These are phyloP conservation scores for Calonectria hongkongensis DNA, from an alignment of 2,329 filamentous ascomycete species.

Conservation along the genomic window DNA sequence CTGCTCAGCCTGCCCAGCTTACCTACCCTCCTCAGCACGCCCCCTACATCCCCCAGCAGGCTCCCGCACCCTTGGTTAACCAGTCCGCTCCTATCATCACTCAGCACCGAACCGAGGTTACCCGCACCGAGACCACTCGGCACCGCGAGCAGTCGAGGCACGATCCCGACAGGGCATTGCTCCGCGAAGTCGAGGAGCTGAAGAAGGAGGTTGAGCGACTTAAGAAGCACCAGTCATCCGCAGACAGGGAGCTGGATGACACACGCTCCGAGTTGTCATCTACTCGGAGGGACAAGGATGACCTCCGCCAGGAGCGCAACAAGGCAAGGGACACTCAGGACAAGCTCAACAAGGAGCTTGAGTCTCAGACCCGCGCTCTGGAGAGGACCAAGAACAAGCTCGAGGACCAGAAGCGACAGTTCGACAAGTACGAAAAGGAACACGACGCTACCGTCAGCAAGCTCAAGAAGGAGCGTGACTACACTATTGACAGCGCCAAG, in stretches of 20 bases:
- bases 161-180: conserved; percentile 48
- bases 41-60: conserved; percentile 18
- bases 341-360: conserved; percentile 49
- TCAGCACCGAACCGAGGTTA: conserved; percentile 22
- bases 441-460: conserved; percentile 39
- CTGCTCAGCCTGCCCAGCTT: conserved; percentile 12
- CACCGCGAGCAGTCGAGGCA: conserved; percentile 48
- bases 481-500: conserved; percentile 44
- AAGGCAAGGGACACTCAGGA: conserved; percentile 50
- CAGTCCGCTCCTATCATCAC: conserved; percentile 18
- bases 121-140: conserved; percentile 30
- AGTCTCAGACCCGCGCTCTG: conserved; percentile 37
- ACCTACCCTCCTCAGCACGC: background rate
- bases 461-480: conserved; percentile 35
- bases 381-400: conserved; percentile 43
- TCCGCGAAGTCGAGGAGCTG: conserved; percentile 50
- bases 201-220: conserved; percentile 45
- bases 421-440: conserved; percentile 49
- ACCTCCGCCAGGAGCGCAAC: conserved; percentile 52
- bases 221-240: conserved; percentile 50
- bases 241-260: conserved; percentile 50
- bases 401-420: conserved; percentile 44
- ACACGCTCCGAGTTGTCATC: conserved; percentile 49
- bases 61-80: background rate
- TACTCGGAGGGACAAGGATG: conserved; percentile 53